Conservation (phyloP, 2,329 filamentous ascomycete species). For the Trichophyton equinum region DNA sequence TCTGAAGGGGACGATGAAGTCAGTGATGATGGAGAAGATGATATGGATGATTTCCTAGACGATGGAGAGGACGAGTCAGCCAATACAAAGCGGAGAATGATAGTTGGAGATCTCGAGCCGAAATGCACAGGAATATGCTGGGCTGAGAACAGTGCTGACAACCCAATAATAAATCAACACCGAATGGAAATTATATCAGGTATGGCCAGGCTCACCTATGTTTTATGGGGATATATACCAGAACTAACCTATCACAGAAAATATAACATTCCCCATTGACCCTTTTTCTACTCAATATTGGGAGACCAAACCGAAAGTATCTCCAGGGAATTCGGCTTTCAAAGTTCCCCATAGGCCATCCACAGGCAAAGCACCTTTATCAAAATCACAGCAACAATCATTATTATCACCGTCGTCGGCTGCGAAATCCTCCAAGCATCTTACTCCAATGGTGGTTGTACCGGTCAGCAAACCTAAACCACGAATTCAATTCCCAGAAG, state of each 20-base stretch:
- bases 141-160: conserved; percentile 47
- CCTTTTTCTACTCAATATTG: conserved; percentile 73
- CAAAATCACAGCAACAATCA: conserved; percentile 3
- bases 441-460: neutral
- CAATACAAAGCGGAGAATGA: conserved; percentile 44
- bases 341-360: conserved; percentile 10
- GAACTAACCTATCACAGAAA: conserved; percentile 22
- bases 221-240: neutral
- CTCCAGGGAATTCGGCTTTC: conserved; percentile 15
- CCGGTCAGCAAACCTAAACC: conserved; percentile 14
- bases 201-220: conserved; percentile 23
- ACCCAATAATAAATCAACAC: conserved; percentile 45
- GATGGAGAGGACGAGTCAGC: conserved; percentile 60
- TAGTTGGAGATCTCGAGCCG: conserved; percentile 59
- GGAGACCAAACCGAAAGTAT: conserved; percentile 31
- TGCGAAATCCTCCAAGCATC: neutral
- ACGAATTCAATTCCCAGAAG: conserved; percentile 41
- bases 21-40: conserved; percentile 58
- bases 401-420: neutral
- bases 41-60: conserved; percentile 82
- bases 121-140: conserved; percentile 72
- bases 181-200: conserved; percentile 63
- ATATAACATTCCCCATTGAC: conserved; percentile 53
- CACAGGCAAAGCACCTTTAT: neutral
- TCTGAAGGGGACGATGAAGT: conserved; percentile 52